Percentiles rank a stretch among this genome's conserved stretches.
phyloP scores from a whole-genome alignment of 306 rosid species.

The Delonix regia region DNA sequence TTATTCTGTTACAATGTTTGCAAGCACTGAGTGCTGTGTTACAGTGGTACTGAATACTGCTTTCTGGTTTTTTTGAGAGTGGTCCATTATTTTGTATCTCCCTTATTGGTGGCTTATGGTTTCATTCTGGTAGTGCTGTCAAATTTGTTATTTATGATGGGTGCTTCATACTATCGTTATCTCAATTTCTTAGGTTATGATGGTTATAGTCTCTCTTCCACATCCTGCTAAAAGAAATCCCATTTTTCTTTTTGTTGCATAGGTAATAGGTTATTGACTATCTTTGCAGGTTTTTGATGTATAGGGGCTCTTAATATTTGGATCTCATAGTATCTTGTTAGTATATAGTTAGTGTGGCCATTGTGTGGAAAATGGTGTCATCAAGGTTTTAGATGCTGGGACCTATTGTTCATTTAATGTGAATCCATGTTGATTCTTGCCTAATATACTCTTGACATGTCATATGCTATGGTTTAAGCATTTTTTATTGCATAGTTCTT shows the following conservation, averaged over 20 bases:
- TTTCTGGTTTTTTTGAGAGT: constrained; percentile 63
- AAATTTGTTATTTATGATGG: constrained; percentile 91
- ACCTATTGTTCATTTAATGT: background rate
- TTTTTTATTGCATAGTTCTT: background rate
- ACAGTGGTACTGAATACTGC: constrained; percentile 40
- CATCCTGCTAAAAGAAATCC: no score
- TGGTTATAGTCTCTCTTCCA: constrained; percentile 54
- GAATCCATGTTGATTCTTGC: background rate
- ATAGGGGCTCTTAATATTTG: background rate
- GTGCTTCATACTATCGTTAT: constrained; percentile 89
- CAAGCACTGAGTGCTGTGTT: constrained; percentile 11
- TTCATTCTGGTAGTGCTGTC: constrained; percentile 85
- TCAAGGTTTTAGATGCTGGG: background rate
- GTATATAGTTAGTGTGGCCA: background rate
- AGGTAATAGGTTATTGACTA: background rate
- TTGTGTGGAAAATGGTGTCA: background rate
- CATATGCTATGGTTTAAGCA: background rate
- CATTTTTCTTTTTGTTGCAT: background rate
- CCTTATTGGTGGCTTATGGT: constrained; percentile 89
- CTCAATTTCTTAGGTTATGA: constrained; percentile 97
- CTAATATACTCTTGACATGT: background rate
- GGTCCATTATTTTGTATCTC: constrained; percentile 90
- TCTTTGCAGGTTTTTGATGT: background rate
- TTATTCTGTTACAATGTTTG: constrained; percentile 20
- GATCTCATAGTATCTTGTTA: background rate